Evolutionary conservation across 306 rosid species (phyloP).

Genomic region (Quercus aquifolioides): DNA sequence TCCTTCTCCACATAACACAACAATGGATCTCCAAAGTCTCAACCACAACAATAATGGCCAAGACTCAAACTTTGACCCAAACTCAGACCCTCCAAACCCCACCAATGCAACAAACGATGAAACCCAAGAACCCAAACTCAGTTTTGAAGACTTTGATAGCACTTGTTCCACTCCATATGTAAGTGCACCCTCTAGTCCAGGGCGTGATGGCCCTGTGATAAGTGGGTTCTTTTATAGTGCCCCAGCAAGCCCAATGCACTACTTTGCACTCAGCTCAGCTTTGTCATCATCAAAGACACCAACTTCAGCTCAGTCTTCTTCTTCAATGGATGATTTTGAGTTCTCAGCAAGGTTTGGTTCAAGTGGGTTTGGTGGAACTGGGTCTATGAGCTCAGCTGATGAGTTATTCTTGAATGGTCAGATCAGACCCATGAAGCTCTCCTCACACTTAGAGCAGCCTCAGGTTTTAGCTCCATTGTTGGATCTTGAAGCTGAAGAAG

Average conservation of each 20-base stretch:
- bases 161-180: slow-evolving; percentile 92
- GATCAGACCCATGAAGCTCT: slow-evolving; percentile 96
- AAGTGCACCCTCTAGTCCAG: slow-evolving; percentile 95
- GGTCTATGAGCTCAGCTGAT: slow-evolving; percentile 90
- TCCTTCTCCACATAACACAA: background rate
- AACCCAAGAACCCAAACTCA: slow-evolving; percentile 11
- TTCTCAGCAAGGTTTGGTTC: slow-evolving; percentile 73
- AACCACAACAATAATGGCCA: slow-evolving; percentile 19
- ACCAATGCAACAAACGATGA: slow-evolving; percentile 27
- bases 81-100: slow-evolving; percentile 20
- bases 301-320: slow-evolving; percentile 8
- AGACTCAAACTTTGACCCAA: background rate
- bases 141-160: slow-evolving; percentile 67
- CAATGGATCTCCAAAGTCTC: slow-evolving; percentile 48
- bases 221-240: slow-evolving; percentile 86
- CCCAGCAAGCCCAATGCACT: slow-evolving; percentile 95
- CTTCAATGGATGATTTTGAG: slow-evolving; percentile 59
- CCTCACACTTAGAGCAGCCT: slow-evolving; percentile 72
- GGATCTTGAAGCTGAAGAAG: slow-evolving; percentile 64
- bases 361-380: slow-evolving; percentile 32
- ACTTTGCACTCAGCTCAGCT: slow-evolving; percentile 51
- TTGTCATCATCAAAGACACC: slow-evolving; percentile 8
- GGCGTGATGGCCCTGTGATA: slow-evolving; percentile 44
- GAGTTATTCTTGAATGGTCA: slow-evolving; percentile 88
- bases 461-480: slow-evolving; percentile 68